Evolutionary conservation across 371 early-diverging fungal genomes (phyloP), one percentile per base, ranked within the genome.

Genomic region (Mortierella sp.): DNA sequence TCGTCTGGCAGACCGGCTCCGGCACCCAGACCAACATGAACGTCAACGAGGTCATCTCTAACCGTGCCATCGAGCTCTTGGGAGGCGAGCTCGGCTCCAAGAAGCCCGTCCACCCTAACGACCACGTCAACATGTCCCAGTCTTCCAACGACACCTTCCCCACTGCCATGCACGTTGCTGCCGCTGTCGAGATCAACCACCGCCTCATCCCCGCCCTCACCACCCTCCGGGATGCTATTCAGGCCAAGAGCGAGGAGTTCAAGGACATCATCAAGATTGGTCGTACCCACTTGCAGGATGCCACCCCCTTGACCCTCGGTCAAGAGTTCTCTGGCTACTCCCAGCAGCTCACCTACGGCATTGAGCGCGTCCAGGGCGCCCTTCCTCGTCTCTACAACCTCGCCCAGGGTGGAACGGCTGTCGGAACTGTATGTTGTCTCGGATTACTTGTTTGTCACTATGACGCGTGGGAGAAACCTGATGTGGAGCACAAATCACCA

Each of bases 21-120:
- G 98, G 98, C 54, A 98, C 97, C n/a, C 97, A 97, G 85, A 89
- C 94, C 60, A 95, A 97, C 86, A 96, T 96, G 97, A 96, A 96
- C 78, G 90, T 87, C 54, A 94, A 94, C 79, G 94, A 94, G 80
- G 98, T 97, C 37, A 90, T 98, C 68, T 92, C 96, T 45, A 97
- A 98, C 90, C 91, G 98, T 37, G 98, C 98, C 31, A 96, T 95
- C 74, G 96, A 98, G 80, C 83, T 97, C 31, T 79, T 96, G 44
- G 96, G 96, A 58, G 97, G 95, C 45, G 87, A 91, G 67, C 80
- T 92, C 34, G 98, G 98, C 37, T 86, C 86, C 82, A 95, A 96
- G 86, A 88, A 82, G 58, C 96, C 95, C 8, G 96, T 97, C 27
- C 98, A 97, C 81, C 98, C 98, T 55, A 97, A 98, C 83, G 98